phyloP scores from a whole-genome alignment of 2,329 filamentous ascomycete species.

The Botrytis paeoniae region DNA sequence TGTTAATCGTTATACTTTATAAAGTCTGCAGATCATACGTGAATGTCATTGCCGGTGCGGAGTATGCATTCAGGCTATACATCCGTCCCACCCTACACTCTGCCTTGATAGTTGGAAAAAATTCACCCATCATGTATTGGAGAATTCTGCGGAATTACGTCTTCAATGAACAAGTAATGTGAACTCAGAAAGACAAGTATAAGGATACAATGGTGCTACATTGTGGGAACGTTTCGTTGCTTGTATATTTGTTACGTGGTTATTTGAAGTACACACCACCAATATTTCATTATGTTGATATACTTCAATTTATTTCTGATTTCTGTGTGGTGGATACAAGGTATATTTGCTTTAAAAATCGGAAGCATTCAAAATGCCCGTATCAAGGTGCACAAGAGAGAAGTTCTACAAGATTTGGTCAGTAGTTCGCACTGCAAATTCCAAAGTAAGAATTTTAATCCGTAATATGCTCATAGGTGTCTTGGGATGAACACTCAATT shows the following conservation, averaged over 20 bases:
- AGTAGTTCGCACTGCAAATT: slow-evolving; percentile 30
- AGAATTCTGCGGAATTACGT: neutral
- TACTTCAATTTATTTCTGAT: neutral
- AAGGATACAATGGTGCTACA: neutral
- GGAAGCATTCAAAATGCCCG: slow-evolving; percentile 4
- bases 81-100: neutral
- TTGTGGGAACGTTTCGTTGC: neutral
- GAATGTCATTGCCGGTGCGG: neutral
- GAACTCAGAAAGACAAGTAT: neutral
- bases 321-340: neutral
- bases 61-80: slow-evolving; percentile 8
- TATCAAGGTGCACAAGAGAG: slow-evolving; percentile 40
- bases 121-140: neutral
- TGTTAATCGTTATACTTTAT: neutral
- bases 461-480: slow-evolving; percentile 41
- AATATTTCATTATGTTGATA: neutral
- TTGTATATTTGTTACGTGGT: neutral
- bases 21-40: neutral
- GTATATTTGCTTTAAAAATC: slow-evolving; percentile 27
- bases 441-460: neutral
- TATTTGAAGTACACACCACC: neutral
- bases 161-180: neutral
- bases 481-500: slow-evolving; percentile 62
- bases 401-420: slow-evolving; percentile 54
- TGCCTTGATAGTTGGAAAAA: neutral